phyloP scores from a whole-genome alignment of 2,329 filamentous ascomycete genomes.

The Diplodia scrobiculata region DNA sequence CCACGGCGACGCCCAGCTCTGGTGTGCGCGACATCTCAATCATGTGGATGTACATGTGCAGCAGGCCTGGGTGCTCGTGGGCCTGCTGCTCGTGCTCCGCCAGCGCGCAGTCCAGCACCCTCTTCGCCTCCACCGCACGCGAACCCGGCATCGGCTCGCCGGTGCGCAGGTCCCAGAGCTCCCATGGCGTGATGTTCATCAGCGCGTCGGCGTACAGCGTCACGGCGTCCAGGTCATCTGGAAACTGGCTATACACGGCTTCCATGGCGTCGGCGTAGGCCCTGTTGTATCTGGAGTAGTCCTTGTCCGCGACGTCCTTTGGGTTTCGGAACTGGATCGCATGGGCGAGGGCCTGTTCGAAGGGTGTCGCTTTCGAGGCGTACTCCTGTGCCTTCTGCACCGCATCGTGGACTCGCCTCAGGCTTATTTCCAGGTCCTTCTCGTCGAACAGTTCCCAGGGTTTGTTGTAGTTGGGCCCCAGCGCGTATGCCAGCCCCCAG shows the following conservation, averaged over 20 bases:
- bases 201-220: conserved; percentile 65
- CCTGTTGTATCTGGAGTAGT: conserved; percentile 59
- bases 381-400: conserved; percentile 50
- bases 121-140: conserved; percentile 61
- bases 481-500: conserved; percentile 70
- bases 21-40: conserved; percentile 74
- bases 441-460: conserved; percentile 72
- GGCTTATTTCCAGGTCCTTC: conserved; percentile 57
- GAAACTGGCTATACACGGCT: conserved; percentile 55
- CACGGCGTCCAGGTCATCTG: conserved; percentile 64
- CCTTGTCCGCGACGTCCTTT: conserved; percentile 45
- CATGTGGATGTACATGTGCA: conserved; percentile 76
- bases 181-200: conserved; percentile 68
- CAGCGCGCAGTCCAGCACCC: conserved; percentile 62
- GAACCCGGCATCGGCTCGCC: conserved; percentile 59
- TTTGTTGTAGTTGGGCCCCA: conserved; percentile 80
- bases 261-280: conserved; percentile 65
- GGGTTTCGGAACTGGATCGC: conserved; percentile 67
- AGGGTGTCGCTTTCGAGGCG: conserved; percentile 45
- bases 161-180: conserved; percentile 63
- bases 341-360: conserved; percentile 65
- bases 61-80: conserved; percentile 64
- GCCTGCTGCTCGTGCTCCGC: conserved; percentile 49
- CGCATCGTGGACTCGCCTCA: conserved; percentile 54
- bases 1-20: conserved; percentile 62